phyloP scores from a whole-genome alignment of 2,329 filamentous ascomycete species.

The Xylaria sp. region DNA sequence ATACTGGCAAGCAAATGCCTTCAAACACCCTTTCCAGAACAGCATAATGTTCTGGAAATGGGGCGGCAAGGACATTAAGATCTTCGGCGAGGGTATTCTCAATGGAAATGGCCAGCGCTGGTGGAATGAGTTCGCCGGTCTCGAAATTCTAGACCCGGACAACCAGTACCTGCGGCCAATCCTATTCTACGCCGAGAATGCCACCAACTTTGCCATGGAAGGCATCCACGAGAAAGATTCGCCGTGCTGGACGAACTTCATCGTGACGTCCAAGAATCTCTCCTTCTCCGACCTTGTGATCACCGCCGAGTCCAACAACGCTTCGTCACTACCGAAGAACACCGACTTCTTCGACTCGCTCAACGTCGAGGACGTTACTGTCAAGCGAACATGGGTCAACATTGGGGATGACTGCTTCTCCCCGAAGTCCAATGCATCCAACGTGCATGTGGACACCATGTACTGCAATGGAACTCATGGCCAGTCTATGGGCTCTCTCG shows the following conservation, averaged over 20 bases:
- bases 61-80: conserved; percentile 69
- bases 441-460: conserved; percentile 67
- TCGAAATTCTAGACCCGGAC: conserved; percentile 60
- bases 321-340: conserved; percentile 63
- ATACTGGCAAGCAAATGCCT: conserved; percentile 57
- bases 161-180: conserved; percentile 69
- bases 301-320: conserved; percentile 61
- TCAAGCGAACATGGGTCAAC: conserved; percentile 62
- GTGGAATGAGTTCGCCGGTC: conserved; percentile 56
- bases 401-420: conserved; percentile 71
- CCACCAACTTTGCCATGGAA: conserved; percentile 65
- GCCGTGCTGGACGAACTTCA: conserved; percentile 72
- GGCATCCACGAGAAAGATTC: conserved; percentile 70
- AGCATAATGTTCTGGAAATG: conserved; percentile 72
- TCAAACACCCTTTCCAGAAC: conserved; percentile 56
- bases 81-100: conserved; percentile 66
- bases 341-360: conserved; percentile 71
- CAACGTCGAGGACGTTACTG: conserved; percentile 64
- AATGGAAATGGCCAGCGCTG: conserved; percentile 64
- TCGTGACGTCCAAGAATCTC: conserved; percentile 66
- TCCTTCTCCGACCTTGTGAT: conserved; percentile 64
- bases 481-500: conserved; percentile 67
- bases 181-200: conserved; percentile 70
- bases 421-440: conserved; percentile 67
- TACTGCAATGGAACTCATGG: conserved; percentile 70